Base-by-base conservation (phyloP, 495 filamentous ascomycete genomes). In the Penicillium paxilli region DNA sequence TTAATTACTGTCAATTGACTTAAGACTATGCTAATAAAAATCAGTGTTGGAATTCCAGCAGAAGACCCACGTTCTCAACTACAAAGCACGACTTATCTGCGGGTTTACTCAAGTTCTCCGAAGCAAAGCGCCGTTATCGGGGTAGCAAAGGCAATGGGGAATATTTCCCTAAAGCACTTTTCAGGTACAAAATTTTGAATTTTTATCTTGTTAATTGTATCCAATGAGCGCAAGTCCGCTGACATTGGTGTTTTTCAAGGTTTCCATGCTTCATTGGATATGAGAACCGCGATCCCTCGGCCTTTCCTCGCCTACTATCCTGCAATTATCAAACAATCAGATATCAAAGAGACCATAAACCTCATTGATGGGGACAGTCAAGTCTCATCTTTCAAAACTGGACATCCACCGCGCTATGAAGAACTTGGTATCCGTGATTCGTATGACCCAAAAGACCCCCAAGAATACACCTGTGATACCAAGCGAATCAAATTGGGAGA, bases 221-320 rank as follows among this genome's bases (percentile, higher is more conserved):
- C n/a, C 26, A 52, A 35, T 5, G 12, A 17, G 41, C 8, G 45
- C 20, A 11, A 1, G 9, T 8, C 25, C n/a, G n/a, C n/a, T n/a
- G n/a, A n/a, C n/a, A n/a, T n/a, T n/a, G n/a, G n/a, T n/a, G n/a
- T n/a, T n/a, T n/a, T n/a, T n/a, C 49, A 22, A 68, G 68, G 68
- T 4, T 69, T 66, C 51, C 68, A 69, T 42, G 40, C 49, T 2
- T 58, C 63, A 1, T 49, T 67, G 14, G 68, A 73, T 47, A 59
- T 54, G 22, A 58, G 70, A 20, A 70, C 68, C n/a, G 61, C 61
- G 14, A 25, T 64, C 9, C 68, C 70, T 0, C 44, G 37, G 1
- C 66, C 68, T 0, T 67, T 70, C 49, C 55, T 73, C 7, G 68
- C 62, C 9, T 71, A 62, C 49, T 73, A 68, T 38, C 70, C 70